These are phyloP conservation scores for Chaetomium sp. DNA, from an alignment of 2,329 filamentous ascomycete genomes.

Conservation along the genomic window DNA sequence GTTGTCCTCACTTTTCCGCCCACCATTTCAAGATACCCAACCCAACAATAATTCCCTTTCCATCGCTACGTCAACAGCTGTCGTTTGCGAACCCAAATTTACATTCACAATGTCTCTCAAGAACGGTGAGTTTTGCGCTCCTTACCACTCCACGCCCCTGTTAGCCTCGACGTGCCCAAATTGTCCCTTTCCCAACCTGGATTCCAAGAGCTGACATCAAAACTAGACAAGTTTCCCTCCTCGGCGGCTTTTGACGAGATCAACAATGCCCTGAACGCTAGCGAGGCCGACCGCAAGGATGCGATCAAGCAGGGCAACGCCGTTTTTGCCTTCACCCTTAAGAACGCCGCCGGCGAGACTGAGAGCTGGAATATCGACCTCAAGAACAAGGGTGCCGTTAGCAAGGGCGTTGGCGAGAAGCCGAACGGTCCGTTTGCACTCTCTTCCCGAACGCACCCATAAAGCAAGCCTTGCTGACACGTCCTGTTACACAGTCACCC, in stretches of 20 bases:
- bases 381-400: constrained; percentile 83
- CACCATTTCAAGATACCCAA: constrained; percentile 14
- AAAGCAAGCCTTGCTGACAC: not conserved
- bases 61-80: not conserved
- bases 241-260: constrained; percentile 92
- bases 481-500: constrained; percentile 68
- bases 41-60: no score
- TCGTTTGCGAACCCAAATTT: constrained; percentile 8
- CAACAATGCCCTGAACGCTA: constrained; percentile 67
- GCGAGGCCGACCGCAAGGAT: constrained; percentile 72
- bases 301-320: constrained; percentile 87
- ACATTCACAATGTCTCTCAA: constrained; percentile 67
- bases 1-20: not conserved
- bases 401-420: constrained; percentile 76
- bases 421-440: constrained; percentile 68
- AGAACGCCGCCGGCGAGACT: constrained; percentile 79
- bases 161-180: not conserved
- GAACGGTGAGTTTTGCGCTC: constrained; percentile 57
- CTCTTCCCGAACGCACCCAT: not conserved
- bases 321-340: constrained; percentile 88
- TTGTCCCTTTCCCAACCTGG: not conserved
- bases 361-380: constrained; percentile 95
- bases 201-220: constrained; percentile 13
- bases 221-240: constrained; percentile 77
- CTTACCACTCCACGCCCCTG: not conserved